phyloP scores from a whole-genome alignment of 768 basidiomycete species.

The Chlorophyllum brunneum region DNA sequence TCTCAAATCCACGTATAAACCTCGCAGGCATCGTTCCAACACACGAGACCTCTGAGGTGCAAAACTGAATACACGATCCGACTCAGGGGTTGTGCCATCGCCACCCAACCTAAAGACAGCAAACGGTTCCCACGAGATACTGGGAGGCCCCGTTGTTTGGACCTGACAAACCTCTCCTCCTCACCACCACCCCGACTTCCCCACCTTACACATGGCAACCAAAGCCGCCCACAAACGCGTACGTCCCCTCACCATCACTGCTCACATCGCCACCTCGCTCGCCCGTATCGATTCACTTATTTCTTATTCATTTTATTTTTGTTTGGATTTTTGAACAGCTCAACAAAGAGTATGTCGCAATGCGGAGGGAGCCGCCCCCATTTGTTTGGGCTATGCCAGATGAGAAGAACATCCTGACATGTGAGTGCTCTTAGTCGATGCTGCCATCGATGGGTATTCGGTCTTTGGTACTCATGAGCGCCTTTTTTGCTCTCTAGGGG shows the following conservation, averaged over 20 bases:
- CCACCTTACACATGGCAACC: conserved; percentile 56
- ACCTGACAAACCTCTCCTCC: conserved; percentile 15
- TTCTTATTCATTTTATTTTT: neutral
- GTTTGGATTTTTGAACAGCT: conserved; percentile 40
- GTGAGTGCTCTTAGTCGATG: conserved; percentile 63
- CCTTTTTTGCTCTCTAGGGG: conserved; percentile 52
- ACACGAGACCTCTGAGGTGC: too few species aligned
- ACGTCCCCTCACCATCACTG: conserved; percentile 16
- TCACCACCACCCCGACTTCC: conserved; percentile 18
- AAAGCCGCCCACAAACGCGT: conserved; percentile 88
- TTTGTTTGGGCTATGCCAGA: conserved; percentile 95
- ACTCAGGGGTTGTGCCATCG: too few species aligned
- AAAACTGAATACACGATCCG: too few species aligned
- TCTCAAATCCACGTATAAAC: too few species aligned
- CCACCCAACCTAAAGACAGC: too few species aligned
- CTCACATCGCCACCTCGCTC: neutral
- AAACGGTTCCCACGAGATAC: too few species aligned
- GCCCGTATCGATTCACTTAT: neutral
- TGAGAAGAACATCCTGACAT: conserved; percentile 95
- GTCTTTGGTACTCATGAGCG: neutral
- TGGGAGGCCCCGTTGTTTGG: too few species aligned
- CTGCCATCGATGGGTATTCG: neutral
- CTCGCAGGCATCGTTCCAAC: too few species aligned
- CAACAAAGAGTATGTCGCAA: conserved; percentile 83
- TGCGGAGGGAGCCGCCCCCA: conserved; percentile 93